A percentile compares a stretch with the other conserved stretches of the same genome.
phyloP scores from a whole-genome alignment of 2,329 filamentous ascomycete species.

The Aspergillus fumigatiaffinis region DNA sequence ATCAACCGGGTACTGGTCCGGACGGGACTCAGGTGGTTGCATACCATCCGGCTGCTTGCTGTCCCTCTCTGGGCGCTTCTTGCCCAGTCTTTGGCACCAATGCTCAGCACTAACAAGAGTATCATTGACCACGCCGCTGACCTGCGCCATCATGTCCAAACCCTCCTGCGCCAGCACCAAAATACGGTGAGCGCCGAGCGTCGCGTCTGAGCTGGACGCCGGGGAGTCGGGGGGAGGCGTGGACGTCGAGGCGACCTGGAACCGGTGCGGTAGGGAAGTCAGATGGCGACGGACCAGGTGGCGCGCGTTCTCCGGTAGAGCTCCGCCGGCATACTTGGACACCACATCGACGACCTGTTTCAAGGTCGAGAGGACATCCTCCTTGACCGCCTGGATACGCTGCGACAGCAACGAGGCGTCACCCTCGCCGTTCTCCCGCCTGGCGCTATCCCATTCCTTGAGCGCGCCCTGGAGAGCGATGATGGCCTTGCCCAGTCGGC shows the following conservation, averaged over 20 bases:
- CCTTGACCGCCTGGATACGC: slow-evolving; percentile 63
- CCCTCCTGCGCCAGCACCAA: slow-evolving; percentile 85
- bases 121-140: slow-evolving; percentile 80
- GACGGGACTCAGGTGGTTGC: slow-evolving; percentile 13
- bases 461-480: slow-evolving; percentile 69
- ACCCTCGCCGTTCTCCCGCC: slow-evolving; percentile 24
- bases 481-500: slow-evolving; percentile 72
- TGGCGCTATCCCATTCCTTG: slow-evolving; percentile 70
- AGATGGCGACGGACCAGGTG: slow-evolving; percentile 79
- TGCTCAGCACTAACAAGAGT: slow-evolving; percentile 87
- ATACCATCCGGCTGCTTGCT: slow-evolving; percentile 19
- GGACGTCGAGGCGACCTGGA: slow-evolving; percentile 65
- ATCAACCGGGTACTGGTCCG: slow-evolving; percentile 23
- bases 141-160: slow-evolving; percentile 89
- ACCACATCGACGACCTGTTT: slow-evolving; percentile 80
- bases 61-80: slow-evolving; percentile 35
- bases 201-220: slow-evolving; percentile 42
- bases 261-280: slow-evolving; percentile 77
- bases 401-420: slow-evolving; percentile 30
- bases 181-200: slow-evolving; percentile 66
- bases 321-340: slow-evolving; percentile 85
- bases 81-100: slow-evolving; percentile 78
- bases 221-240: slow-evolving; percentile 32
- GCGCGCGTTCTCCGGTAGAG: slow-evolving; percentile 82
- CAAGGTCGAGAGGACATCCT: slow-evolving; percentile 72